Evolutionary conservation across 352 stramenopile species (phyloP).

Genomic region (Globisporangium emineosum): DNA sequence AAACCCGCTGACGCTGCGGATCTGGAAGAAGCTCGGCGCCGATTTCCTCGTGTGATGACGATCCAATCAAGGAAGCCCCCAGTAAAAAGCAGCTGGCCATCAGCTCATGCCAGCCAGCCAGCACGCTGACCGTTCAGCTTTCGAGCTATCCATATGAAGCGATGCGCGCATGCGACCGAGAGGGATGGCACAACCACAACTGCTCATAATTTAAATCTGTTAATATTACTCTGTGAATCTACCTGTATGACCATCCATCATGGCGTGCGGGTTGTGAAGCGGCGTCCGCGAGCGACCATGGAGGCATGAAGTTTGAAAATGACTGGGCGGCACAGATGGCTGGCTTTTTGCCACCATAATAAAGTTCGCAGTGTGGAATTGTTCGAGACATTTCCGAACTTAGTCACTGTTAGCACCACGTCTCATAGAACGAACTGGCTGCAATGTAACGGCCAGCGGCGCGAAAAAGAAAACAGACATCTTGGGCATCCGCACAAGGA

Average conservation of each 20-base stretch:
- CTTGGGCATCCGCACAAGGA: no score
- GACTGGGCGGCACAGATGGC: no score
- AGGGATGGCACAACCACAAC: background rate
- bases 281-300: background rate
- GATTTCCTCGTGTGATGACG: background rate
- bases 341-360: no score
- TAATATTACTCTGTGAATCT: background rate
- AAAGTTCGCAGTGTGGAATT: background rate
- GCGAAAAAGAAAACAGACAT: no score
- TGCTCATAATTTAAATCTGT: background rate
- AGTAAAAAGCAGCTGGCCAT: background rate
- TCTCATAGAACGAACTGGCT: background rate
- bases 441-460: background rate
- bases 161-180: background rate
- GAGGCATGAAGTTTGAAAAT: no score
- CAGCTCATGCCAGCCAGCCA: background rate
- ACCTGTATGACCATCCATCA: background rate
- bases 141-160: background rate
- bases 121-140: background rate
- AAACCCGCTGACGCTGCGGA: slow-evolving; percentile 7
- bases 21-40: slow-evolving; percentile 10
- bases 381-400: background rate
- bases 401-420: background rate
- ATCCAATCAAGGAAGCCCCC: no score
- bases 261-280: background rate